These are phyloP conservation scores for Astrothelium macrocarpum DNA, from an alignment of 495 filamentous ascomycete genomes.

Conservation along the genomic window DNA sequence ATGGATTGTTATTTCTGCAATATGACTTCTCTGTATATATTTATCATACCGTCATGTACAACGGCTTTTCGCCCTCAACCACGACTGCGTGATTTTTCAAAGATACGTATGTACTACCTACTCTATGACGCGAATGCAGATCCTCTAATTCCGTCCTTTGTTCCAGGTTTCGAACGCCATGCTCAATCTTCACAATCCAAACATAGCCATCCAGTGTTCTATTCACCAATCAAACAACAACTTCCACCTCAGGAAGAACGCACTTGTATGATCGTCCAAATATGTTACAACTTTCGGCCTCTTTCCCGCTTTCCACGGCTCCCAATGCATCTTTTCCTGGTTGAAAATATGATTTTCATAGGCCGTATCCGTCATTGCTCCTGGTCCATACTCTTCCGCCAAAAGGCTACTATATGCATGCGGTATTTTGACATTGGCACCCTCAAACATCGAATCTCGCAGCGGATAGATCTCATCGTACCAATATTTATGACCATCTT, in stretches of 20 bases:
- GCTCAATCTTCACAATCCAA: neutral
- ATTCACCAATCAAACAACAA: neutral
- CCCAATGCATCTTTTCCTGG: constrained; percentile 2
- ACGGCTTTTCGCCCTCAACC: too few relatives aligned
- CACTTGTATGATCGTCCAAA: neutral
- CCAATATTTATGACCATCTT: constrained; percentile 47
- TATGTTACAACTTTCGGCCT: neutral
- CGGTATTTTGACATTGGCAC: constrained; percentile 62
- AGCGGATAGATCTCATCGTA: constrained; percentile 69
- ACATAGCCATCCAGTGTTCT: neutral
- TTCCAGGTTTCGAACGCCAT: neutral
- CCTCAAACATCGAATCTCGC: constrained; percentile 69
- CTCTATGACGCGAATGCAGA: too few relatives aligned
- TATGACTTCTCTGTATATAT: too few relatives aligned
- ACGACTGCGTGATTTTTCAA: too few relatives aligned
- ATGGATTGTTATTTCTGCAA: too few relatives aligned
- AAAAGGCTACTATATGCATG: constrained; percentile 65
- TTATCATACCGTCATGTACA: too few relatives aligned
- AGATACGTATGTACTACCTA: too few relatives aligned
- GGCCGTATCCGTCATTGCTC: constrained; percentile 51
- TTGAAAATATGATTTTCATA: constrained; percentile 25
- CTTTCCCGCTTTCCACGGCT: neutral
- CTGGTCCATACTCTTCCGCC: constrained; percentile 61
- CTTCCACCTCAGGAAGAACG: neutral
- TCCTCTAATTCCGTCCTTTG: too few relatives aligned